Evolutionary conservation across 805 yeast genomes (phyloP), one percentile per base, ranked within the genome.

Genomic region (Cyberlindnera amylophila): DNA sequence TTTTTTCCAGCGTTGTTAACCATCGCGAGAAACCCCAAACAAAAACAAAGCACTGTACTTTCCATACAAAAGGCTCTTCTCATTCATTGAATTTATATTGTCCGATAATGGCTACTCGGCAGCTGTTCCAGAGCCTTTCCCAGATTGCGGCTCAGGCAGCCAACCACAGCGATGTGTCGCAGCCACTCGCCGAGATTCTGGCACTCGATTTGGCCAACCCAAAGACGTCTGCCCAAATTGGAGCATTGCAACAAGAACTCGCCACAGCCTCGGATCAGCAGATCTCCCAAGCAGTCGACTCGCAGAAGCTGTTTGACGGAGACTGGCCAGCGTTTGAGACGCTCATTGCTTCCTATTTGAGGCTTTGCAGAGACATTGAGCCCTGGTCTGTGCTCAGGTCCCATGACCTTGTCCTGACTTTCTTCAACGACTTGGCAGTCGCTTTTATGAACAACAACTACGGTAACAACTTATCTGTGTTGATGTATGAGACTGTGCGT

Each of bases 301-400:
- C 59, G 3, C 40, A 35, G 42, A 35, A 59, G 34, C 49, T 52
- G 10, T 67, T 55, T 29, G 58, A 60, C 14, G 69, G 63, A 16
- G 59, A 66, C 36, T 68, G 70, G 63, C 51, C 62, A 1, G 71
- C 78, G 0, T 75, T 79, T 50, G 74, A 71, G 37, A 63, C 62
- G 9, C 52, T 74, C 10, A 56, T 77, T 0, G 53, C 57, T 1
- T 62, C 70, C 15, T 80, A 74, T 50, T 52, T 80, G 11, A 53
- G 58, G 26, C 63, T 71, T 26, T 61, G 72, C 19, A 63, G 75
- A 41, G 78, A 77, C 51, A 48, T 80, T 36, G 72, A 79, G 49
- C 81, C 85, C 0, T 69, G 76, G 75, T 78, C 84, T 0, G 43
- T 67, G 1, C 53, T 77, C 4, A 70, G 70, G 29, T 75, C 82